A percentile compares a stretch with the other conserved stretches of the same genome.
Conservation (phyloP, 768 basidiomycete species). For the Glaciozyma antarctica region DNA sequence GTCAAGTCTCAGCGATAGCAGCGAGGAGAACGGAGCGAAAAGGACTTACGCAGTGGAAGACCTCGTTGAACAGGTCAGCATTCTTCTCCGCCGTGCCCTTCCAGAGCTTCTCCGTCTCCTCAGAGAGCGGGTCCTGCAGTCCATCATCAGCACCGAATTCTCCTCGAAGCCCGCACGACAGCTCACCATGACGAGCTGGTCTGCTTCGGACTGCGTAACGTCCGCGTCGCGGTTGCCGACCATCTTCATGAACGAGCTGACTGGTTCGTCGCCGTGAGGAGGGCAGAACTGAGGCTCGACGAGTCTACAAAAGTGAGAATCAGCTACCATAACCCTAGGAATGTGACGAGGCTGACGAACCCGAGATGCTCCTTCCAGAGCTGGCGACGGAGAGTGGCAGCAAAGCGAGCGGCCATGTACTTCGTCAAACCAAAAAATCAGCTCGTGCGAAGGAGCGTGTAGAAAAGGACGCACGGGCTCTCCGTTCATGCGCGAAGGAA, state of each 20-base stretch:
- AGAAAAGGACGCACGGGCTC: conserved; percentile 39
- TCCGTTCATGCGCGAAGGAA: conserved; percentile 70
- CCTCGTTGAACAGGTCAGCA: conserved; percentile 20
- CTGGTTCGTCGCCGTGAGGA: conserved; percentile 38
- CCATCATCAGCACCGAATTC: not conserved
- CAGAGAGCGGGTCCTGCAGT: conserved; percentile 31
- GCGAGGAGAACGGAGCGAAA: conserved; percentile 3
- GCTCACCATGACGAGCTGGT: conserved; percentile 27
- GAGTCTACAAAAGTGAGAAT: conserved; percentile 53
- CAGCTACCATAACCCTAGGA: conserved; percentile 9
- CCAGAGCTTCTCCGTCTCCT: conserved; percentile 24
- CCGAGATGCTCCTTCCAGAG: conserved; percentile 48
- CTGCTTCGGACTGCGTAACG: conserved; percentile 13
- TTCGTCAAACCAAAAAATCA: conserved; percentile 16
- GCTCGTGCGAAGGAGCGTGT: not conserved
- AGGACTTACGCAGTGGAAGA: conserved; percentile 32
- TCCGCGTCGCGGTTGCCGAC: conserved; percentile 23
- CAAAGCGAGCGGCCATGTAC: conserved; percentile 67
- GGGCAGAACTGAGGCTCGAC: conserved; percentile 59
- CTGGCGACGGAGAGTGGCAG: conserved; percentile 68
- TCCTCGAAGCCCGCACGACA: not conserved
- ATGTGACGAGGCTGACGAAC: not conserved
- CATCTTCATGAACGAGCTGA: conserved; percentile 24
- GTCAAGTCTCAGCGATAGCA: conserved; percentile 11
- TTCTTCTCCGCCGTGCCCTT: conserved; percentile 29